phyloP scores from a whole-genome alignment of 371 early-diverging fungal species.

The Mortierella sp. region DNA sequence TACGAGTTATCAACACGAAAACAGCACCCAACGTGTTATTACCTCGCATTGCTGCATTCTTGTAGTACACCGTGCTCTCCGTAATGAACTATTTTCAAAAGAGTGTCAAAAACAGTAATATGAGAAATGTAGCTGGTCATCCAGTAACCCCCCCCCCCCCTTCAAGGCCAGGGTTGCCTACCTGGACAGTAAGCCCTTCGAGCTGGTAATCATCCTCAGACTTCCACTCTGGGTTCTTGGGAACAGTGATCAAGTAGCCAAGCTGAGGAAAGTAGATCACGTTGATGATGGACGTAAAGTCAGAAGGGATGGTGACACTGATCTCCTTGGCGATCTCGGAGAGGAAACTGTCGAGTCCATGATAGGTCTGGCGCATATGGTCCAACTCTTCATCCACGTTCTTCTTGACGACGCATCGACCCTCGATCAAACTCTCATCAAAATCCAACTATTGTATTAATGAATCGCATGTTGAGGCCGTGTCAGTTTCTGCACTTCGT shows the following conservation, averaged over 20 bases:
- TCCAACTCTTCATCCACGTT: constrained; percentile 78
- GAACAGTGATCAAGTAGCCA: constrained; percentile 81
- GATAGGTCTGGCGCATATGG: constrained; percentile 68
- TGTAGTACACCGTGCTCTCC: constrained; percentile 77
- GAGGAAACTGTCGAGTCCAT: constrained; percentile 69
- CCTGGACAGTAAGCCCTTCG: constrained; percentile 61
- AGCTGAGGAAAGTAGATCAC: constrained; percentile 90
- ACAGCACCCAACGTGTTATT: background rate
- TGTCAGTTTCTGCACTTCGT: no score
- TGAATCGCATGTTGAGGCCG: no score
- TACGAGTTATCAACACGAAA: background rate
- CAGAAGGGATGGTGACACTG: constrained; percentile 62
- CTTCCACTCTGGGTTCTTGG: constrained; percentile 63
- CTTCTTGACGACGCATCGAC: constrained; percentile 70
- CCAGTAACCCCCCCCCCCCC: no score
- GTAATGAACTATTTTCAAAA: constrained; percentile 73
- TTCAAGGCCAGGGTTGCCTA: constrained; percentile 14
- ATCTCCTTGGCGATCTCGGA: constrained; percentile 74
- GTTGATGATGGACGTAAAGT: constrained; percentile 67
- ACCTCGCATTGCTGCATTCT: constrained; percentile 77
- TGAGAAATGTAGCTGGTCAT: background rate
- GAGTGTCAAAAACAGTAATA: background rate
- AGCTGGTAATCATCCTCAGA: constrained; percentile 59
- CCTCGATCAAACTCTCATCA: constrained; percentile 69
- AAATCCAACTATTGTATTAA: constrained; percentile 75